Evolutionary conservation across 495 filamentous ascomycete genomes (phyloP), one percentile per base, ranked within the genome.

Genomic region (Podospora conica): DNA sequence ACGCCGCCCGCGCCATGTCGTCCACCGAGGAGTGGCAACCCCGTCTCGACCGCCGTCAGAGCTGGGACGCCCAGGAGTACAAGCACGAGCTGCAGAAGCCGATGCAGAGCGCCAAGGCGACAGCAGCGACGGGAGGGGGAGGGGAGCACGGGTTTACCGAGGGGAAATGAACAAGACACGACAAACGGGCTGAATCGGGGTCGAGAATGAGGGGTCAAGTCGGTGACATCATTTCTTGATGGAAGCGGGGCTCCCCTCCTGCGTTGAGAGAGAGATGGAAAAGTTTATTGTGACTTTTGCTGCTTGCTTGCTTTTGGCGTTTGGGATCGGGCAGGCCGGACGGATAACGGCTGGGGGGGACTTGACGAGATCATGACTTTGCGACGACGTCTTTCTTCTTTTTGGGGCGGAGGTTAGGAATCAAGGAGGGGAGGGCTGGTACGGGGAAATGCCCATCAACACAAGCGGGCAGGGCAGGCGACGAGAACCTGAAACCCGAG

Each of bases 41-140:
- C 22, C 67, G 66, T 12, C 60, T 80, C 23, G 70, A 76, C 48
- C 75, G 81, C 29, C 73, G 69, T 27, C 78, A 81, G 67, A 83
- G 80, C 68, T 85, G 76, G 71, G 74, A 74, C 56, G 61, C 68
- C 21, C 76, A 85, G 66, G 82, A 84, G 69, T 74, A 77, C 58
- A 81, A 82, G 69, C 79, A 81, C 68, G 64, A 66, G 28, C 53
- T 78, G 64, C 75, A 77, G 66, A 53, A 10, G 27, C 21, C 60
- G 48, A 76, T 80, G 74, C 70, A 65, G 53, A 67, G 72, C 24
- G 58, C 27, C 28, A 60, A 70, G 12, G 63, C 56, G 72, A 53
- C 22, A 67, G 56, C 4, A 12, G 65, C 58, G 72, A 53, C 20
- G 69, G 55, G 28, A 68, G 60, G 64, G 60, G 9, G 68, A 58